Evolutionary conservation across 805 yeast species (phyloP), one percentile per base, ranked within the genome.

Genomic region (Aciculoconidium aculeatum): DNA sequence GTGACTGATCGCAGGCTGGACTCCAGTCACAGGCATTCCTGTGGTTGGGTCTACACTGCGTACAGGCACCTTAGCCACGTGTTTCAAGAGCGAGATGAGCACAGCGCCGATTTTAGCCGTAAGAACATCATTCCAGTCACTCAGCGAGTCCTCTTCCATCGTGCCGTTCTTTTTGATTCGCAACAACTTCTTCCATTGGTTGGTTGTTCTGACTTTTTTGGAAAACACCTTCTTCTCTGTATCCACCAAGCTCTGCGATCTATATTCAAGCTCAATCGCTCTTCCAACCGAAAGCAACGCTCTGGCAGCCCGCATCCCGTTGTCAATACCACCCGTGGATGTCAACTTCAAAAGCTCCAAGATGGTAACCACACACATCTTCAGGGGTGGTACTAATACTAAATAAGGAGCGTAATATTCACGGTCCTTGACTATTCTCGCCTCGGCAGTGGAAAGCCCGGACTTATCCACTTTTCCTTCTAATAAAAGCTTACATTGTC

Each of bases 1-100:
- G 49, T 92, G 97, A 36, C 77, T 78, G 46, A 92, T 82, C 1
- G 97, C 97, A 2, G 96, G 95, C 6, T 87, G 90, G 21, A 70
- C 63, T 12, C 88, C 94, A 17, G 58, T 56, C n/a, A 83, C 80
- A 1, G 52, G 51, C 30, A 74, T 58, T 7, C 82, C 80, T 0
- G 94, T 79, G 2, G 75, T 65, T 2, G 96, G 96, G 49, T 90
- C 96, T 1, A 59, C 66, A 25, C 88, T 96, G 20, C 68, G 65
- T 3, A 88, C 95, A 14, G 76, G 70, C 8, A 90, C 80, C 44
- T 76, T 81, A 3, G 96, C 95, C 14, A 81, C 85, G 41, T 83
- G 82, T 46, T 90, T 65, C 32, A 92, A 56, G 42, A 81, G 63
- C 3, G 94, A 75, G 8, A 83, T 67, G 35, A 92, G 63, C 6